phyloP scores from a whole-genome alignment of 441 rosid genomes.

The Corymbia citriodora region DNA sequence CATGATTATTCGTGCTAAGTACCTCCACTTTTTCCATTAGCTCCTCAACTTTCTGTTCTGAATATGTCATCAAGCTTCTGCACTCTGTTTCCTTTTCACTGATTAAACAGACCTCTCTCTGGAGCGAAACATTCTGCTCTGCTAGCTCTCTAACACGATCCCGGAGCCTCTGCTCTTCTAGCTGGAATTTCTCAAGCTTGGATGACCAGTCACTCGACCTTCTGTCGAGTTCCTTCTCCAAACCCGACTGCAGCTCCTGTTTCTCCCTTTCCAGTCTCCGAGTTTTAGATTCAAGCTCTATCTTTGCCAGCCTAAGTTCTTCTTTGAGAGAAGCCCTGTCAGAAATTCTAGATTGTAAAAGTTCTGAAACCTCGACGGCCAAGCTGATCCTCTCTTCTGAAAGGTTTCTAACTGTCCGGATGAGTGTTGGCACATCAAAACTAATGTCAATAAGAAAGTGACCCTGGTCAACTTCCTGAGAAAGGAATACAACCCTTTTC shows the following conservation, averaged over 20 bases:
- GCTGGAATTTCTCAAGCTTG: slow-evolving; percentile 72
- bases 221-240: slow-evolving; percentile 97
- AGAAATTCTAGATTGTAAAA: slow-evolving; percentile 49
- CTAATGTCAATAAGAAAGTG: slow-evolving; percentile 40
- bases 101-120: slow-evolving; percentile 69
- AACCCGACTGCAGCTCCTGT: slow-evolving; percentile 65
- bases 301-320: slow-evolving; percentile 43
- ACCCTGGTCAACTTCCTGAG: slow-evolving; percentile 67
- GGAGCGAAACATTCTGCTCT: slow-evolving; percentile 91
- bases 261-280: slow-evolving; percentile 71
- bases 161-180: slow-evolving; percentile 88
- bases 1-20: slow-evolving; percentile 45
- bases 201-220: slow-evolving; percentile 89
- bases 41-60: slow-evolving; percentile 57
- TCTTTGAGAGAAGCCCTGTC: slow-evolving; percentile 67
- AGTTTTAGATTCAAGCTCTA: slow-evolving; percentile 48
- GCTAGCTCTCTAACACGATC: slow-evolving; percentile 95
- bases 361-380: slow-evolving; percentile 70
- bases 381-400: slow-evolving; percentile 64
- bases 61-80: slow-evolving; percentile 42
- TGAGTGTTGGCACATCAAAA: slow-evolving; percentile 55
- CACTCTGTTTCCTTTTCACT: slow-evolving; percentile 67
- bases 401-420: slow-evolving; percentile 55
- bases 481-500: slow-evolving; percentile 59
- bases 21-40: slow-evolving; percentile 50